Base-by-base conservation (phyloP, 176 grass and related monocot genomes). In the Calamus simplicifolius region DNA sequence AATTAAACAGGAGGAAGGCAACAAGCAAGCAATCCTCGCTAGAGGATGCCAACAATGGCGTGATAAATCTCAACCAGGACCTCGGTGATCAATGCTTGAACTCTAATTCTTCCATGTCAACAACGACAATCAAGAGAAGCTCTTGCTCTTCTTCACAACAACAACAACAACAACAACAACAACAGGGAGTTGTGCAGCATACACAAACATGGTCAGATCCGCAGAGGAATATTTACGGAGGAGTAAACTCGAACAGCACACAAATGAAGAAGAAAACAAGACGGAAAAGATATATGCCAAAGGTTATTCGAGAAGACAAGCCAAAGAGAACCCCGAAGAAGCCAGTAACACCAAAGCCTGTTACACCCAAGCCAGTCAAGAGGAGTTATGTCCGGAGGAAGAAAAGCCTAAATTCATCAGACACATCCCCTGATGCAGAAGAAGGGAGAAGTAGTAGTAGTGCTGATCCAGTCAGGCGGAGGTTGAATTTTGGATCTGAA, bases 211-310 rank as follows among this genome's bases (percentile, higher is more conserved):
- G 8, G 35, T 43, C 5, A 2, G 8, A 7, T 43, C 35, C 35
- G 70, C 17, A 50, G 25, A 50, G 70, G 25, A 54, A 48, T n/a
- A n/a, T n/a, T 23, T 50, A 66, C 48, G 63, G 61, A 25, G 54
- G 38, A 61, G 68, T 71, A 64, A 69, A 48, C 49, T 51, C 27
- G 23, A 29, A 50, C 62, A 49, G 16, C 53, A 78, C 69, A 57
- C 51, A 12, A 27, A 80, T 69, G 64, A 29, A 64, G 63, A 30
- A 61, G 51, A n/a, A n/a, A n/a, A 26, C 12, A 16, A 66, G 6
- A 19, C 79, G 75, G 78, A 85, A 70, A 69, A 82, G 69, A 17
- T 78, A 85, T 27, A 85, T 82, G 56, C 75, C 87, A 61, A 85
- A 85, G 64, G 87, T 90, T 68, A 68, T 89, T 18, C 68, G 65